Percentiles rank a stretch among this genome's conserved stretches.
Conservation (phyloP, 495 filamentous ascomycete genomes). For the Trichoderma orchidacearum region DNA sequence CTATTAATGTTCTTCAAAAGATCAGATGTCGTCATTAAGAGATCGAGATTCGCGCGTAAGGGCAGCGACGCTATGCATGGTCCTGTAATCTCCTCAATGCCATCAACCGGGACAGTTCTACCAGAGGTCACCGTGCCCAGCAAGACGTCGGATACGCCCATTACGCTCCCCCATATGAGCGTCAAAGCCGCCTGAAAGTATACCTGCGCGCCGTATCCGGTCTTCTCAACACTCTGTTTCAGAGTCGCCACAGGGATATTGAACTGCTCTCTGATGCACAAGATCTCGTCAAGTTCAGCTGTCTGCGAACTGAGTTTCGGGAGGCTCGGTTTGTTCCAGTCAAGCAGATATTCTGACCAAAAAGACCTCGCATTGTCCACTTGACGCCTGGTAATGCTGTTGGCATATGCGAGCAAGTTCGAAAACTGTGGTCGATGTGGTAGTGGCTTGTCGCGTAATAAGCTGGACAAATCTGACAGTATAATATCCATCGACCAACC, state of each 20-base stretch:
- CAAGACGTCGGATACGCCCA: slow-evolving; percentile 51
- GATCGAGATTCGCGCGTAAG: slow-evolving; percentile 38
- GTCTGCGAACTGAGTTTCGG: slow-evolving; percentile 21
- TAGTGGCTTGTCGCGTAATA: slow-evolving; percentile 16
- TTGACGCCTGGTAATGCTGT: not conserved
- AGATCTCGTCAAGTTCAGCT: not conserved
- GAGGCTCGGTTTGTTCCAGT: slow-evolving; percentile 21
- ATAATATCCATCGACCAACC: slow-evolving; percentile 73
- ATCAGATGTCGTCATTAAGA: slow-evolving; percentile 35
- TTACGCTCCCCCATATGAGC: slow-evolving; percentile 46
- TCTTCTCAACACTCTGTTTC: not conserved
- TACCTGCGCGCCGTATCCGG: slow-evolving; percentile 33
- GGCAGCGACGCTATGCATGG: slow-evolving; percentile 61
- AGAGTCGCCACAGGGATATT: not conserved
- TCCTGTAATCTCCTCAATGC: slow-evolving; percentile 57
- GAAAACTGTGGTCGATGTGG: slow-evolving; percentile 37
- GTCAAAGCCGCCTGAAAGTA: slow-evolving; percentile 59
- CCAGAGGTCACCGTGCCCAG: slow-evolving; percentile 70
- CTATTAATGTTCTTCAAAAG: slow-evolving; percentile 46
- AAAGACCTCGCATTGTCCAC: slow-evolving; percentile 25
- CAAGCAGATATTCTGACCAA: slow-evolving; percentile 40
- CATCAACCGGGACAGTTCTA: slow-evolving; percentile 47
- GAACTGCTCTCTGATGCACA: not conserved
- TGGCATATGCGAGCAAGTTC: slow-evolving; percentile 27
- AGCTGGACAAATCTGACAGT: slow-evolving; percentile 41